Base-by-base conservation (phyloP, 768 basidiomycete genomes). In the Hemileccinum rubropunctum region DNA sequence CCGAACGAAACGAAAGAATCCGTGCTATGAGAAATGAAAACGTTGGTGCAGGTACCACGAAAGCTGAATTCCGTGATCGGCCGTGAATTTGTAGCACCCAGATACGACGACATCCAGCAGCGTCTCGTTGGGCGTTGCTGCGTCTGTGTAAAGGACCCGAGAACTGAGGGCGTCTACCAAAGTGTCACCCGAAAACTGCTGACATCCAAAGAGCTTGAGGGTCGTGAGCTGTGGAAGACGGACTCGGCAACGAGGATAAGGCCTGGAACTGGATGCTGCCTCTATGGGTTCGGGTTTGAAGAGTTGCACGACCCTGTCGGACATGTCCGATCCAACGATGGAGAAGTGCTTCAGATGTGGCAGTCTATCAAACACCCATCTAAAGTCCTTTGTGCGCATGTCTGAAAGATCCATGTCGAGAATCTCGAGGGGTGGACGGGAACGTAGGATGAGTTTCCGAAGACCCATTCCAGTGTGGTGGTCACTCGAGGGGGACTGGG, bases 271-370 rank as follows among this genome's bases (percentile, higher is more conserved):
- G 13, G 50, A 40, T 10, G 38, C 32, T n/a, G 48, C 34, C 30
- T 27, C 45, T 1, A 53, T 14, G 21, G 40, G 46, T 54, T 52
- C 67, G 13, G 84, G 84, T 37, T 71, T 73, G 20, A 91, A 71
- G 52, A 88, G 71, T 28, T 69, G 66, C 36, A 90, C 73, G 50
- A 90, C 88, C 35, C 71, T 79, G 68, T 90, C 75, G 23, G 86
- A 86, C 88, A 90, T 86, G 65, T 91, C 88, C 9, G 86, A 89
- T 20, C 84, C 88, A 48, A 84, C 81, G 57, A 91, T 89, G 41
- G 77, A 74, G 64, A 91, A 91, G 42, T 81, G 77, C 57, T 79
- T 77, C 41, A 91, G 69, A 30, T 64, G 51, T 1, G 64, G 61
- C 12, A 87, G 69, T 33, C 75, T 71, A 49, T 81, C 78, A 54